These are phyloP conservation scores for Xylaria sp. DNA, from an alignment of 2,329 filamentous ascomycete species.

Conservation along the genomic window DNA sequence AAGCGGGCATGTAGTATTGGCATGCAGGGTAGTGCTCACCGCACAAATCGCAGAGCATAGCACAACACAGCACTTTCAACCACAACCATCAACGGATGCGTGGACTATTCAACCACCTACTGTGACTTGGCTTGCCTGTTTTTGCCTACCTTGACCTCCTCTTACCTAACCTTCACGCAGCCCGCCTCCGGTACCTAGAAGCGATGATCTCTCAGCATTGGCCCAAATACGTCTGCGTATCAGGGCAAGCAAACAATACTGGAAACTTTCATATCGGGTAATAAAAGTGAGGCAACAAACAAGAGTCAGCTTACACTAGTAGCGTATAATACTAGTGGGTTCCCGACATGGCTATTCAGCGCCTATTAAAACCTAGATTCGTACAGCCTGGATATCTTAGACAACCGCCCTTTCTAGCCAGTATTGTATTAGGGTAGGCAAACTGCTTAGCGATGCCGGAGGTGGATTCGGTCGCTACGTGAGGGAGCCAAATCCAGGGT, in stretches of 20 bases:
- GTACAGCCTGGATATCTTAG: neutral
- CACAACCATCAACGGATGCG: neutral
- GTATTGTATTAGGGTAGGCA: neutral
- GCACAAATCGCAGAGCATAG: slow-evolving; percentile 10
- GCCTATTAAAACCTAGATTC: neutral
- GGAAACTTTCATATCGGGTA: neutral
- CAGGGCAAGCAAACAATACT: slow-evolving; percentile 2
- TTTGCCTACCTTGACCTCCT: slow-evolving; percentile 4
- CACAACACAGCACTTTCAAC: slow-evolving; percentile 8
- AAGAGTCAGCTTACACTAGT: slow-evolving; percentile 28
- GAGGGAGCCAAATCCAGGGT: slow-evolving; percentile 22
- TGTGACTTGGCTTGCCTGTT: neutral
- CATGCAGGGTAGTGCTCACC: slow-evolving; percentile 34
- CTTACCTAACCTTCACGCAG: neutral
- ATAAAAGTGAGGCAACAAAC: slow-evolving; percentile 32
- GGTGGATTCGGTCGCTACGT: slow-evolving; percentile 19
- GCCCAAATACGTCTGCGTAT: neutral
- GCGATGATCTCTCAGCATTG: neutral
- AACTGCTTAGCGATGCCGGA: slow-evolving; percentile 33
- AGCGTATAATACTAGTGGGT: neutral
- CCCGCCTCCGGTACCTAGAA: too few relatives aligned
- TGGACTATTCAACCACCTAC: slow-evolving; percentile 17
- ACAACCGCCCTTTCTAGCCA: neutral
- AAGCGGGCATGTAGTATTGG: slow-evolving; percentile 23
- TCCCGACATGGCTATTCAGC: neutral